Percentiles rank a stretch among this genome's conserved stretches.
Conservation (phyloP, 805 yeast species). For the Kazachstania psychrophila region DNA sequence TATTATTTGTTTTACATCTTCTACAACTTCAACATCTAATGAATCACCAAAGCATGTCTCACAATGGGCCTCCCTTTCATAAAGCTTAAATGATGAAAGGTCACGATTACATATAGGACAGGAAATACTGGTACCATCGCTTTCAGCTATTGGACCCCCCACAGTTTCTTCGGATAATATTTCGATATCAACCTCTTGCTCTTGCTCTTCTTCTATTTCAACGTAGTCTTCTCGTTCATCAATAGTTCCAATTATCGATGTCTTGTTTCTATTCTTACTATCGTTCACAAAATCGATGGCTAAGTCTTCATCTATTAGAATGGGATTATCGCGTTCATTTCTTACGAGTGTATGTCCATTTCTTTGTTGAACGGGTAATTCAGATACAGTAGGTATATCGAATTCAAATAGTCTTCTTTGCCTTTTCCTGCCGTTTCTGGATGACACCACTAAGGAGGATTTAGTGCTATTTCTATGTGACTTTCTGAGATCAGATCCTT, state of each 20-base stretch:
- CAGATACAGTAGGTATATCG: conserved; percentile 17
- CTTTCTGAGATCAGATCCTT: background rate
- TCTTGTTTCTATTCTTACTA: too few species aligned
- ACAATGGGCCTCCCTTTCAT: conserved; percentile 44
- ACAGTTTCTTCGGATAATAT: background rate
- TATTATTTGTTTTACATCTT: too few species aligned
- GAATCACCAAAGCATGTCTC: conserved; percentile 38
- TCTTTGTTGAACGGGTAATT: conserved; percentile 6
- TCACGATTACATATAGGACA: conserved; percentile 48
- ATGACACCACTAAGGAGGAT: background rate
- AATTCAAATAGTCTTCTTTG: conserved; percentile 22
- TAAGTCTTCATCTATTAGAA: conserved; percentile 8
- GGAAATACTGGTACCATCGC: conserved; percentile 5
- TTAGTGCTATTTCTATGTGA: background rate
- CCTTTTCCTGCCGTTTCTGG: conserved; percentile 10
- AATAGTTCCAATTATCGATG: too few species aligned
- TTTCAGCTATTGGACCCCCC: background rate
- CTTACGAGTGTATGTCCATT: conserved; percentile 10
- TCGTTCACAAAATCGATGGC: too few species aligned
- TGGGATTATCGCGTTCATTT: conserved; percentile 9
- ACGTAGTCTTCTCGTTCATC: too few species aligned
- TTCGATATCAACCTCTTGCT: background rate
- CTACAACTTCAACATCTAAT: background rate
- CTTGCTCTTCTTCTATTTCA: background rate
- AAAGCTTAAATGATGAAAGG: conserved; percentile 33